A percentile compares a stretch with the other conserved stretches of the same genome.
Conservation (phyloP, 2,329 filamentous ascomycete species). For the Paraconiothyrium sp. region DNA sequence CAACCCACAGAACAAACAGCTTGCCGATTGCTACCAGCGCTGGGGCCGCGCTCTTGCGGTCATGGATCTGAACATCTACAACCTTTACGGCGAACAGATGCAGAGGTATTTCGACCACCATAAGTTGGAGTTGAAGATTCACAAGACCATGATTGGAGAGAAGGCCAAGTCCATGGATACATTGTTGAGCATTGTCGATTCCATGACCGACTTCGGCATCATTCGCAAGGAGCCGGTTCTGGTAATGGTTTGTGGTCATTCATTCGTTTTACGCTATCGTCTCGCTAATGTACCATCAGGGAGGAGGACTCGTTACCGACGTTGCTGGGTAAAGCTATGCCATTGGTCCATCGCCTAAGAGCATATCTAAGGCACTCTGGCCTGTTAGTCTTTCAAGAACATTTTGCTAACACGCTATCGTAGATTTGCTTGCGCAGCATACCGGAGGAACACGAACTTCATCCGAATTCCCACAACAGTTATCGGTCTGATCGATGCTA, state of each 20-base stretch:
- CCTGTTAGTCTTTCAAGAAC: slow-evolving; percentile 39
- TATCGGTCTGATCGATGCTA: slow-evolving; percentile 78
- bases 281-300: slow-evolving; percentile 36
- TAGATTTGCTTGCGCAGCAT: slow-evolving; percentile 70
- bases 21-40: slow-evolving; percentile 71
- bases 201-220: slow-evolving; percentile 78
- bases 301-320: slow-evolving; percentile 76
- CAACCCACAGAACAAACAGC: slow-evolving; percentile 65
- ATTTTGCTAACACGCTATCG: slow-evolving; percentile 30
- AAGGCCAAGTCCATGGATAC: slow-evolving; percentile 79
- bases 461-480: slow-evolving; percentile 79
- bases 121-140: slow-evolving; percentile 69
- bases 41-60: slow-evolving; percentile 74
- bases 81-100: slow-evolving; percentile 72
- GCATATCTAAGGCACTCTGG: slow-evolving; percentile 61
- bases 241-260: slow-evolving; percentile 40
- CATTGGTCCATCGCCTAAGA: slow-evolving; percentile 51
- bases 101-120: slow-evolving; percentile 73
- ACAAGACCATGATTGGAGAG: slow-evolving; percentile 79
- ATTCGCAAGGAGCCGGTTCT: slow-evolving; percentile 65
- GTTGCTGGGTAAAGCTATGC: slow-evolving; percentile 71
- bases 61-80: slow-evolving; percentile 76
- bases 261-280: neutral
- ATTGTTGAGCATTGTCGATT: slow-evolving; percentile 73
- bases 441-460: slow-evolving; percentile 77